Percentiles rank a stretch among this genome's conserved stretches.
Evolutionary conservation across 2,329 filamentous ascomycete species (phyloP).

Genomic region (Stemphylium beticola): DNA sequence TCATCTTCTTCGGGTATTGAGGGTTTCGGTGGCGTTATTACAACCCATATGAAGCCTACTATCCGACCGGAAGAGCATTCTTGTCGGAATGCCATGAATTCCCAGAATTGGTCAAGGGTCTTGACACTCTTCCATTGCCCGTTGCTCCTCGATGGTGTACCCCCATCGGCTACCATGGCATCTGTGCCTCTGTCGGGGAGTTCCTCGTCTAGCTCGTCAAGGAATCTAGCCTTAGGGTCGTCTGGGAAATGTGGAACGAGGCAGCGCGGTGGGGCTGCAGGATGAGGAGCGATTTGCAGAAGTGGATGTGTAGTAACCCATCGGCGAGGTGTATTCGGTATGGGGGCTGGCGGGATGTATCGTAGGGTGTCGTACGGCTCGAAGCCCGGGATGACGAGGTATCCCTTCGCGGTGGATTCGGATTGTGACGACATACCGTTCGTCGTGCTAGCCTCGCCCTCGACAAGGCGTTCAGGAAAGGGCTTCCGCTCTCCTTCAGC

Average conservation of each 20-base stretch:
- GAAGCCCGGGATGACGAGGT: constrained; percentile 85
- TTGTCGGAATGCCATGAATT: constrained; percentile 95
- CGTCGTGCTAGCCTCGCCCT: constrained; percentile 34
- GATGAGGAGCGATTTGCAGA: constrained; percentile 72
- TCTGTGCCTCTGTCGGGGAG: constrained; percentile 60
- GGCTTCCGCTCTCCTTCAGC: constrained; percentile 49
- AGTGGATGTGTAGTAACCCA: constrained; percentile 72
- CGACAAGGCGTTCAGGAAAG: constrained; percentile 37
- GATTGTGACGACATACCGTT: constrained; percentile 24
- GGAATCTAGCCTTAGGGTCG: constrained; percentile 89
- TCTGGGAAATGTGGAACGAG: constrained; percentile 91
- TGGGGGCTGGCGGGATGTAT: constrained; percentile 69
- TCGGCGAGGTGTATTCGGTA: constrained; percentile 47
- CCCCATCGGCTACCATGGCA: constrained; percentile 40
- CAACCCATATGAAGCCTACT: constrained; percentile 94
- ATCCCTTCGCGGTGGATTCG: constrained; percentile 66
- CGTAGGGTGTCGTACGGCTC: constrained; percentile 80
- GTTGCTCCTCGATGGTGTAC: constrained; percentile 58
- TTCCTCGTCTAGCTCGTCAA: constrained; percentile 88
- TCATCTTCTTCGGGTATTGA: constrained; percentile 43
- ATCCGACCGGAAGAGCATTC: constrained; percentile 92
- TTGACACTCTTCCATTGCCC: constrained; percentile 84
- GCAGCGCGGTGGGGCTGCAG: constrained; percentile 76
- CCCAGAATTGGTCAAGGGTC: constrained; percentile 93
- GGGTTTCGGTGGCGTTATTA: constrained; percentile 69